phyloP scores from a whole-genome alignment of 176 grass and related monocot species.

The Cenchrus purpureus region DNA sequence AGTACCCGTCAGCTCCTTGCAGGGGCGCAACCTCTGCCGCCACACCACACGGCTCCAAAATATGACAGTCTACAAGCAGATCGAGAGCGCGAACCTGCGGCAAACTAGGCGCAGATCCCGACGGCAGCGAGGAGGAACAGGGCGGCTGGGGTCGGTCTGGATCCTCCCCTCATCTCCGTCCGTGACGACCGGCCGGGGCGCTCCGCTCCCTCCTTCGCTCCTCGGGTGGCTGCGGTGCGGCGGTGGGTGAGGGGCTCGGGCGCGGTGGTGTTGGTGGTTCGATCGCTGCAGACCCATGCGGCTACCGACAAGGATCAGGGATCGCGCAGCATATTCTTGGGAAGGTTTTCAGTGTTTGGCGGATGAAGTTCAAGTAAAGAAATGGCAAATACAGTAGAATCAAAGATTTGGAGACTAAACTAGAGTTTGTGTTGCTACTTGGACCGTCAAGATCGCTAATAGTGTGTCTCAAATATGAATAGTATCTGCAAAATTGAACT shows the following conservation, averaged over 20 bases:
- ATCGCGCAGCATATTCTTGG: too few relatives aligned
- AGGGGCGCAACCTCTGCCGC: too few relatives aligned
- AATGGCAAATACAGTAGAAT: too few relatives aligned
- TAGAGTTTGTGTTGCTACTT: too few relatives aligned
- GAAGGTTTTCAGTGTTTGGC: too few relatives aligned
- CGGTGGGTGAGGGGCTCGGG: conserved; percentile 6
- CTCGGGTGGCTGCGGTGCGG: background rate
- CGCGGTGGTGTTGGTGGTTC: background rate
- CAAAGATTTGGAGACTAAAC: too few relatives aligned
- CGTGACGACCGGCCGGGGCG: background rate
- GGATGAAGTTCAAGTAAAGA: too few relatives aligned
- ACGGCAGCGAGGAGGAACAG: conserved; percentile 42
- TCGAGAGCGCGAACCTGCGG: conserved; percentile 44
- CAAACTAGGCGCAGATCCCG: conserved; percentile 49
- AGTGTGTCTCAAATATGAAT: too few relatives aligned
- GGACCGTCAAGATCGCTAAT: too few relatives aligned
- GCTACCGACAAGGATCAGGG: too few relatives aligned
- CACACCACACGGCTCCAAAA: background rate
- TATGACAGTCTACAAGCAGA: background rate
- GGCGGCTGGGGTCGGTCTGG: conserved; percentile 30
- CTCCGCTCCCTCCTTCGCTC: background rate
- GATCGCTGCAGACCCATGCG: background rate
- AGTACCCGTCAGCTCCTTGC: too few relatives aligned
- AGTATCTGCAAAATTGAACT: too few relatives aligned
- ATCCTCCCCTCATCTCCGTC: conserved; percentile 58